phyloP scores from a whole-genome alignment of 2,329 filamentous ascomycete genomes.

The Penicillium italicum region DNA sequence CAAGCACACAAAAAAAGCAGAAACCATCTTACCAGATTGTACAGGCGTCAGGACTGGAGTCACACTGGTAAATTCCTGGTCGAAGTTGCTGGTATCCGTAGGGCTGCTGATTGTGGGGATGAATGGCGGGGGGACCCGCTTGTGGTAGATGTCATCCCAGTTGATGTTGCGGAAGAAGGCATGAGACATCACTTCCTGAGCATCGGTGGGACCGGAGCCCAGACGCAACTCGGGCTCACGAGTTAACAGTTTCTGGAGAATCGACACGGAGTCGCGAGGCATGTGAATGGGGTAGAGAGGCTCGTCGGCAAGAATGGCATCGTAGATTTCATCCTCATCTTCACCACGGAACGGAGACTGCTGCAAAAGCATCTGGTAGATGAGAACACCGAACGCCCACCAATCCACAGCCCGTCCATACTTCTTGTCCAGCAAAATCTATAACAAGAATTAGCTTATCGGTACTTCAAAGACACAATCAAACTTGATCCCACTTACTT shows the following conservation, averaged over 20 bases:
- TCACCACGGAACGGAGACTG: constrained; percentile 98
- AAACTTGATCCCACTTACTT: constrained; percentile 55
- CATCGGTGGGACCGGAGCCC: constrained; percentile 91
- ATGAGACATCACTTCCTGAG: constrained; percentile 98
- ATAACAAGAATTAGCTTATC: constrained; percentile 20
- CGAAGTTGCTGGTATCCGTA: constrained; percentile 99
- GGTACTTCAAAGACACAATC: background rate
- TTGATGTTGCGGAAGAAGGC: constrained; percentile 97
- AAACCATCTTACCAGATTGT: constrained; percentile 76
- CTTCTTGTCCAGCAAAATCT: constrained; percentile 97
- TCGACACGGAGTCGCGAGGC: constrained; percentile 95
- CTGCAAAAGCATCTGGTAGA: constrained; percentile 99
- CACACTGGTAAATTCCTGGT: constrained; percentile 96
- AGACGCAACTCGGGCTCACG: constrained; percentile 90
- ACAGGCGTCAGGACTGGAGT: constrained; percentile 96
- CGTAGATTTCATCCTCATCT: constrained; percentile 98
- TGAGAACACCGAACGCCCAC: constrained; percentile 99
- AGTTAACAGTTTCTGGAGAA: constrained; percentile 93
- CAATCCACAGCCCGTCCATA: constrained; percentile 96
- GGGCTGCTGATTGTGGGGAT: constrained; percentile 82
- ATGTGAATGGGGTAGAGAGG: constrained; percentile 98
- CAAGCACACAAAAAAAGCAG: background rate
- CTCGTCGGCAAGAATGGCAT: constrained; percentile 95
- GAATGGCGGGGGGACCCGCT: constrained; percentile 85
- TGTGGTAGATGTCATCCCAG: constrained; percentile 98